phyloP scores from a whole-genome alignment of 179 eudicot species.

The Silene vulgaris region DNA sequence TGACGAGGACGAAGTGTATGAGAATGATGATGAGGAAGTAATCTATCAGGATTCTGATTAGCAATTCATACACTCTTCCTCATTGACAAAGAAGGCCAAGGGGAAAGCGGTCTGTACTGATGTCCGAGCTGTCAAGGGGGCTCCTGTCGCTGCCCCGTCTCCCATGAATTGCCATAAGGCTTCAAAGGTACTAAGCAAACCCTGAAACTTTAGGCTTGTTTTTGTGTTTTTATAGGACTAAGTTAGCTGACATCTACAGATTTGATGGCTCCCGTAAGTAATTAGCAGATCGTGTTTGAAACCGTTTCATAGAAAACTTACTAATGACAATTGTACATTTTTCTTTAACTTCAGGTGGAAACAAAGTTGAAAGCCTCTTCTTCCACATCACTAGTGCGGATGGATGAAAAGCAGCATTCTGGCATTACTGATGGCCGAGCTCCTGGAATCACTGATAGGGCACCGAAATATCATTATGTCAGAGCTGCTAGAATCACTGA shows the following conservation, averaged over 20 bases:
- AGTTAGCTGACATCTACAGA: no score
- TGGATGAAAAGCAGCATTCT: neutral
- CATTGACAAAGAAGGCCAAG: constrained; percentile 12
- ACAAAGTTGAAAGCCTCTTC: neutral
- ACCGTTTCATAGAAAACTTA: no score
- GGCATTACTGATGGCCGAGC: no score
- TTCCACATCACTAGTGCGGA: neutral
- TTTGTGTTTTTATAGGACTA: no score
- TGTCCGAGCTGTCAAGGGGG: constrained; percentile 19
- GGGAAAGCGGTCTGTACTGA: constrained; percentile 17
- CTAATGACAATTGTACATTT: neutral
- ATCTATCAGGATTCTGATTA: constrained; percentile 24
- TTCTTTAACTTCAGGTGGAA: neutral
- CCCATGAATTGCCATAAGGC: neutral
- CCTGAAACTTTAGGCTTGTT: neutral
- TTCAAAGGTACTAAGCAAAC: neutral
- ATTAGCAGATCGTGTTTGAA: no score
- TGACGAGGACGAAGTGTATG: constrained; percentile 25
- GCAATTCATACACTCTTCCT: constrained; percentile 20
- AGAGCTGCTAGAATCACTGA: no score
- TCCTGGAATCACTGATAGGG: no score
- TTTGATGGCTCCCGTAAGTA: no score
- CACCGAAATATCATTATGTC: no score
- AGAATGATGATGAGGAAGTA: neutral
- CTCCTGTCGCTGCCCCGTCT: constrained; percentile 10